Conservation (phyloP, 108 stramenopile genomes). For the Stephanodiscus triporus region DNA sequence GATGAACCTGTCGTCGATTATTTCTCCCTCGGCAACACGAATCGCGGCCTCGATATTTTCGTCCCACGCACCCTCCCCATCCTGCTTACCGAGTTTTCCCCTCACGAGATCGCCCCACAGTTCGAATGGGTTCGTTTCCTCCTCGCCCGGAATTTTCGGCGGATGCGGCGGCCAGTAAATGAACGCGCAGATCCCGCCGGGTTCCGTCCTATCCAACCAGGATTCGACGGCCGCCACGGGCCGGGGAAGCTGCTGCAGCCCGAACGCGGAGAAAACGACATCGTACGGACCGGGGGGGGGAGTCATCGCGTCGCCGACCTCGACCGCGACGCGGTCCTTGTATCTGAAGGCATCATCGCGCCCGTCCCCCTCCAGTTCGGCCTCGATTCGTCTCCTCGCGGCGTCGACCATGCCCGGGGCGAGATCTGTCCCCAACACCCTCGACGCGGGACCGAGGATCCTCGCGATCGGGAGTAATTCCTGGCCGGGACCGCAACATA, state of each 20-base stretch:
- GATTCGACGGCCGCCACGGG: not conserved
- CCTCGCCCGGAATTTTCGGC: not conserved
- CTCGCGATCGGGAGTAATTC: slow-evolving; percentile 14
- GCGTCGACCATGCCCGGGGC: slow-evolving; percentile 14
- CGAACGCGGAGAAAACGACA: slow-evolving; percentile 20
- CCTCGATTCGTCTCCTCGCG: not conserved
- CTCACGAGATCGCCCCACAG: slow-evolving; percentile 1
- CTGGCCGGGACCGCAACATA: slow-evolving; percentile 21
- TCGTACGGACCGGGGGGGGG: slow-evolving; percentile 14
- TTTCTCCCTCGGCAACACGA: not conserved
- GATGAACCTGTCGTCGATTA: not conserved
- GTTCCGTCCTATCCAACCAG: not conserved
- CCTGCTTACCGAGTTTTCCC: not conserved
- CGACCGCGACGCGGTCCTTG: not conserved
- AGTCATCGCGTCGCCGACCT: slow-evolving; percentile 3
- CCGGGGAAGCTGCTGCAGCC: slow-evolving; percentile 13
- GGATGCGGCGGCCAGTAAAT: slow-evolving; percentile 9
- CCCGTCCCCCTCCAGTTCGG: not conserved
- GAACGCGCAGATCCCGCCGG: not conserved
- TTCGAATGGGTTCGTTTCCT: not conserved
- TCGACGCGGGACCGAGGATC: slow-evolving; percentile 3
- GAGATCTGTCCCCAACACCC: slow-evolving; percentile 11
- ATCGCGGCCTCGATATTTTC: not conserved
- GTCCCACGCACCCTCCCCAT: not conserved
- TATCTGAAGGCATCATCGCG: not conserved